These are phyloP conservation scores for Chaetomium globosum DNA, from an alignment of 2,329 filamentous ascomycete species.

Conservation along the genomic window DNA sequence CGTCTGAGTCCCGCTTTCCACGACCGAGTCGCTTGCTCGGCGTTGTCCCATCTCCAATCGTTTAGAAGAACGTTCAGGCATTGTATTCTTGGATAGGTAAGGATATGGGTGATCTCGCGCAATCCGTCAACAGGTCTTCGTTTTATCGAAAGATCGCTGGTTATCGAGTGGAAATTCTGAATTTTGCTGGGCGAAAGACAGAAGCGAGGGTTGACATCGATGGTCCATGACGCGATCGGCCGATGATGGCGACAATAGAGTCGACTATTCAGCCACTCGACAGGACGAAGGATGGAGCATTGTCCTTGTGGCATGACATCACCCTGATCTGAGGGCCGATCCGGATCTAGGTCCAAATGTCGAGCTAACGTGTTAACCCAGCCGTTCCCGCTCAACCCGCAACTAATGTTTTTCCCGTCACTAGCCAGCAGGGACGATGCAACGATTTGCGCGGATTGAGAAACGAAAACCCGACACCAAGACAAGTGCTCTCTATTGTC, in stretches of 20 bases:
- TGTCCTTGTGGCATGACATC: conserved; percentile 8
- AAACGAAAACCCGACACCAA: background rate
- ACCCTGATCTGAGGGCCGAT: conserved; percentile 4
- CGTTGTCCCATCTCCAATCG: background rate
- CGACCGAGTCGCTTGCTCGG: conserved; percentile 9
- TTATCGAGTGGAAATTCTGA: background rate
- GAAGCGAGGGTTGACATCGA: background rate
- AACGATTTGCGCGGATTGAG: background rate
- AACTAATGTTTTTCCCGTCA: background rate
- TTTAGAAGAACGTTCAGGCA: conserved; percentile 5
- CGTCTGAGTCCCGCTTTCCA: background rate
- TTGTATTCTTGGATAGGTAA: background rate
- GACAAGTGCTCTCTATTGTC: conserved; percentile 9
- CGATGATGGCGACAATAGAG: background rate
- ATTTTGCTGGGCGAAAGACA: background rate
- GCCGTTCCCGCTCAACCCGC: background rate
- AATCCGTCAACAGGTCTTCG: background rate
- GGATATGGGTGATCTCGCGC: background rate
- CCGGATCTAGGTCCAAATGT: background rate
- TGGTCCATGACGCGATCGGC: background rate
- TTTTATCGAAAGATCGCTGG: too few species aligned
- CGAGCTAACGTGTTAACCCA: background rate
- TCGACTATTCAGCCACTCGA: background rate
- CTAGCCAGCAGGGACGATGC: background rate
- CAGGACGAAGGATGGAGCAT: background rate